Percentiles rank a stretch among this genome's conserved stretches.
Evolutionary conservation across 306 rosid genomes (phyloP).

Genomic region (Potentilla sterilis): DNA sequence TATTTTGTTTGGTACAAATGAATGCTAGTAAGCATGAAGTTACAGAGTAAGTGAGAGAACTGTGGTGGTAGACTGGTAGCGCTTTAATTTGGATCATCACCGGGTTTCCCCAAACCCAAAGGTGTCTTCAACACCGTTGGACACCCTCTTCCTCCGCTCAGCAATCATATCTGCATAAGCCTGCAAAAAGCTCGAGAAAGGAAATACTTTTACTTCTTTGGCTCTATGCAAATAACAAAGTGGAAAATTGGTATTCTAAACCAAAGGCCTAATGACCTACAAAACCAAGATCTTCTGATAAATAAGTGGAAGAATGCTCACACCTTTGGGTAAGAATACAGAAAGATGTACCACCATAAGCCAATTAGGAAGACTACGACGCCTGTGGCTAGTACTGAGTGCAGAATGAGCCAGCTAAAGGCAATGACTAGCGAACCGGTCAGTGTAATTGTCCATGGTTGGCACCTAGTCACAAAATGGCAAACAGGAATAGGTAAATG

Average conservation of each 20-base stretch:
- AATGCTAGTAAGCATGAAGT: background rate
- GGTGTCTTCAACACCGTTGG: slow-evolving; percentile 79
- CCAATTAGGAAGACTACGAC: slow-evolving; percentile 37
- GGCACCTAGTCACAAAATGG: slow-evolving; percentile 44
- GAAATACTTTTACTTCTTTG: background rate
- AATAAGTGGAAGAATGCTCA: background rate
- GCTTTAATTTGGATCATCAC: slow-evolving; percentile 22
- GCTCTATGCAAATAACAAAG: background rate
- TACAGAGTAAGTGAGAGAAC: background rate
- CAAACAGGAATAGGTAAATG: background rate
- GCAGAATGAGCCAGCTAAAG: slow-evolving; percentile 60
- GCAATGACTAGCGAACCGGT: slow-evolving; percentile 42
- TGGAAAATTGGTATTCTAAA: background rate
- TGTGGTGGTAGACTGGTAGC: too few species aligned
- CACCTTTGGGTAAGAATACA: slow-evolving; percentile 89
- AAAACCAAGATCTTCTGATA: background rate
- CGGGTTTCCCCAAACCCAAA: slow-evolving; percentile 52
- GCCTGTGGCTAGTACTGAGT: slow-evolving; percentile 42
- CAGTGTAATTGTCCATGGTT: slow-evolving; percentile 54
- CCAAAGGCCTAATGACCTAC: background rate
- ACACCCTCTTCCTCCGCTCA: slow-evolving; percentile 63
- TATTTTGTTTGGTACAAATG: background rate
- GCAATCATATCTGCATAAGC: slow-evolving; percentile 85
- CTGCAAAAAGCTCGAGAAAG: slow-evolving; percentile 29
- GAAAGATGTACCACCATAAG: slow-evolving; percentile 88